phyloP scores from a whole-genome alignment of 768 basidiomycete genomes.

The Xerocomus brunneocitrinus region DNA sequence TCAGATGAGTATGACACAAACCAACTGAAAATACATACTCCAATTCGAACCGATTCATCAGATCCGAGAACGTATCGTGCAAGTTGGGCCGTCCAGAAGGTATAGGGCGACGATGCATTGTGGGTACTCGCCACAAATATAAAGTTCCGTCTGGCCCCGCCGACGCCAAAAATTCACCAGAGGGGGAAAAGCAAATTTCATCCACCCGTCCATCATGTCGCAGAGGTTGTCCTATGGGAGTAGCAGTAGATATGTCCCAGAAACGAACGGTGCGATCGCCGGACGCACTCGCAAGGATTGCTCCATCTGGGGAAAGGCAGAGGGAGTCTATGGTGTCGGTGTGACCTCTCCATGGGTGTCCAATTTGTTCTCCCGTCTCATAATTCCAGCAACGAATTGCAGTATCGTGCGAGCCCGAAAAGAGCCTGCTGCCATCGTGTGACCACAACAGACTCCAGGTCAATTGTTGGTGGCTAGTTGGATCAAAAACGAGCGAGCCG shows the following conservation, averaged over 20 bases:
- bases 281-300: constrained; percentile 2
- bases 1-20: not conserved
- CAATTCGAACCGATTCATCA: not conserved
- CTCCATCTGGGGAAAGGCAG: constrained; percentile 1
- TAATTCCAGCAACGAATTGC: not conserved
- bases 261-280: constrained; percentile 1
- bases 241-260: not conserved
- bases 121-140: constrained; percentile 2
- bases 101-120: not conserved
- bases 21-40: not conserved
- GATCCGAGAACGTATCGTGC: not conserved
- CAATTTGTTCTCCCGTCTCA: not conserved
- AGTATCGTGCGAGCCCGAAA: not conserved
- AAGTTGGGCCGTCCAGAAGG: not conserved
- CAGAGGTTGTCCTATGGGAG: not conserved
- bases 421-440: constrained; percentile 1
- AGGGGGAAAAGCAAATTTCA: constrained; percentile 6
- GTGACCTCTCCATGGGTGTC: constrained; percentile 14
- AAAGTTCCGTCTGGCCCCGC: not conserved
- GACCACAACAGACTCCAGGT: constrained; percentile 2
- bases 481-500: not conserved
- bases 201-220: not conserved
- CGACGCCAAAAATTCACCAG: constrained; percentile 1
- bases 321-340: not conserved
- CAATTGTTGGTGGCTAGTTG: not conserved